Percentiles rank a stretch among this genome's conserved stretches.
These are phyloP conservation scores for Colletotrichum aenigma DNA, from an alignment of 2,329 filamentous ascomycete genomes.

Conservation along the genomic window DNA sequence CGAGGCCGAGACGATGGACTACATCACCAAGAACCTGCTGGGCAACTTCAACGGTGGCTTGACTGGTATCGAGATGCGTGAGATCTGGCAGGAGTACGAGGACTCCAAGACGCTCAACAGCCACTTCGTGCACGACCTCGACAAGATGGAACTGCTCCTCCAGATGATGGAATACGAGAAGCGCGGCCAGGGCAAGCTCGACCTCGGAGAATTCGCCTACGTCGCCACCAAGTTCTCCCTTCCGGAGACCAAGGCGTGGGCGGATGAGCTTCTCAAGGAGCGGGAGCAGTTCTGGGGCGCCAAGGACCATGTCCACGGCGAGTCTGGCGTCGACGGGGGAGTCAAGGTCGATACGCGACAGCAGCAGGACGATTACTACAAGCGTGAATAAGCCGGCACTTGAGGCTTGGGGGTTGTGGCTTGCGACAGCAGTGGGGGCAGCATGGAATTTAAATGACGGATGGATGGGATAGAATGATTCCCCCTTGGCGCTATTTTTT, in stretches of 20 bases:
- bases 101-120: constrained; percentile 83
- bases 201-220: constrained; percentile 86
- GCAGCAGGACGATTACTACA: constrained; percentile 57
- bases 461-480: not conserved
- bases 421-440: not conserved
- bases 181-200: constrained; percentile 64
- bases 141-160: constrained; percentile 93
- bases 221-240: constrained; percentile 76
- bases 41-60: constrained; percentile 74
- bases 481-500: not conserved
- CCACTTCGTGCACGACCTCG: constrained; percentile 92
- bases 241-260: constrained; percentile 82
- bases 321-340: constrained; percentile 41
- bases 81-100: constrained; percentile 95
- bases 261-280: constrained; percentile 76
- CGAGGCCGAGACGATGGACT: constrained; percentile 91
- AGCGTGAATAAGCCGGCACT: constrained; percentile 11
- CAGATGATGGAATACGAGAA: constrained; percentile 98
- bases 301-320: constrained; percentile 51
- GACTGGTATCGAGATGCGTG: constrained; percentile 73
- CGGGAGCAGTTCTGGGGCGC: constrained; percentile 73
- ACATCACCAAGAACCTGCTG: constrained; percentile 75
- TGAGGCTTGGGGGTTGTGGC: not conserved
- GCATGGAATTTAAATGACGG: not conserved
- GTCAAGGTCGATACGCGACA: constrained; percentile 39